phyloP scores from a whole-genome alignment of 2,329 filamentous ascomycete species.

The Penicillium aurantiogriseum region DNA sequence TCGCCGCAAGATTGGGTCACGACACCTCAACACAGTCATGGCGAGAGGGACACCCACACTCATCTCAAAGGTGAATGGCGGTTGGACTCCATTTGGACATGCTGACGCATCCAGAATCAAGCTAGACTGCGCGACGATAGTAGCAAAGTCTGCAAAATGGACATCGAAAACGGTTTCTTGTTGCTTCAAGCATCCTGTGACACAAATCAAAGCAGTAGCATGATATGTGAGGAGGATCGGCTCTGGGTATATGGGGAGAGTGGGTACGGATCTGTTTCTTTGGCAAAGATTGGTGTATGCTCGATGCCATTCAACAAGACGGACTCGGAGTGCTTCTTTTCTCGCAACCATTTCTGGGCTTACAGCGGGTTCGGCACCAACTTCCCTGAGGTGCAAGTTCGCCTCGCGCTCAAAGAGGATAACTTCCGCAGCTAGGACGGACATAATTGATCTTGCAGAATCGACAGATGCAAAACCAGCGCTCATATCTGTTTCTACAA shows the following conservation, averaged over 20 bases:
- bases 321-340: slow-evolving; percentile 1
- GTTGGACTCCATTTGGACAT: slow-evolving; percentile 9
- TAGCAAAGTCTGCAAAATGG: slow-evolving; percentile 12
- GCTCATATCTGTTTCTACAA: slow-evolving; percentile 3
- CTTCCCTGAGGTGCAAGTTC: background rate
- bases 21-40: slow-evolving; percentile 25
- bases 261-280: background rate
- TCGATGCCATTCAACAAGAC: slow-evolving; percentile 10
- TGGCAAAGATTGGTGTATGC: slow-evolving; percentile 11
- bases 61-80: slow-evolving; percentile 27
- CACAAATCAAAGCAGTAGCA: slow-evolving; percentile 11
- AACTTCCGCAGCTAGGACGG: slow-evolving; percentile 8
- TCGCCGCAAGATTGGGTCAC: slow-evolving; percentile 22
- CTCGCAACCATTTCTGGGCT: slow-evolving; percentile 2
- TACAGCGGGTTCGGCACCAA: slow-evolving; percentile 2
- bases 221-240: slow-evolving; percentile 12
- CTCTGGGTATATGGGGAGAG: background rate
- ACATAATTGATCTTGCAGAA: slow-evolving; percentile 12
- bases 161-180: slow-evolving; percentile 18
- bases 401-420: slow-evolving; percentile 20
- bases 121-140: slow-evolving; percentile 13
- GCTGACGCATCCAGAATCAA: slow-evolving; percentile 7
- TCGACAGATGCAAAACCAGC: slow-evolving; percentile 5
- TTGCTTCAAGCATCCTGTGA: slow-evolving; percentile 16
- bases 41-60: slow-evolving; percentile 24